Evolutionary conservation across 108 stramenopile genomes (phyloP).

Genomic region (Pseudonitzschia multistriata): DNA sequence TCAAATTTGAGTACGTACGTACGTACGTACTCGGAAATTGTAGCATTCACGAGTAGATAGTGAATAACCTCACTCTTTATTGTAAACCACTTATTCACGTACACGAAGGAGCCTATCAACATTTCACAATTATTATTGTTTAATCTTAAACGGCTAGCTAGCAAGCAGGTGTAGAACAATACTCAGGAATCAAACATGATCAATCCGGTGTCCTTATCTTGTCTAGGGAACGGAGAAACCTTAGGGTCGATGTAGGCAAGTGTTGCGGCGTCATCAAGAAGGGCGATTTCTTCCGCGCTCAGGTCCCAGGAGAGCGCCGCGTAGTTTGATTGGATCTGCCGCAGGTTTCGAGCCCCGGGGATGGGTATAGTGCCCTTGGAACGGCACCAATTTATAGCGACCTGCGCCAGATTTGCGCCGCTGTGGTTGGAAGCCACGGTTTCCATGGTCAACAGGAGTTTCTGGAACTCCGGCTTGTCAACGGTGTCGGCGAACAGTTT

Average conservation of each 20-base stretch:
- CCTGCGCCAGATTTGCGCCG: conserved; percentile 40
- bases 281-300: conserved; percentile 40
- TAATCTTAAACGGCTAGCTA: too few relatives aligned
- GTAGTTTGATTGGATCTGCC: conserved; percentile 57
- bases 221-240: conserved; percentile 50
- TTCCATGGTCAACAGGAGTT: conserved; percentile 43
- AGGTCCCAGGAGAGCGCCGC: conserved; percentile 56
- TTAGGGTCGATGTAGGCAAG: conserved; percentile 46
- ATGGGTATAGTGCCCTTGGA: conserved; percentile 72
- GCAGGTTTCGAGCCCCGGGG: conserved; percentile 60
- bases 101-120: too few relatives aligned
- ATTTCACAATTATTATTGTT: too few relatives aligned
- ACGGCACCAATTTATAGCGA: conserved; percentile 69
- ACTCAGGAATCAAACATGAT: conserved; percentile 75
- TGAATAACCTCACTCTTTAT: too few relatives aligned
- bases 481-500: conserved; percentile 44
- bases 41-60: too few relatives aligned
- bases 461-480: conserved; percentile 37
- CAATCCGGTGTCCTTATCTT: conserved; percentile 56
- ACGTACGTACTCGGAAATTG: too few relatives aligned
- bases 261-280: conserved; percentile 47
- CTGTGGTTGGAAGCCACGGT: conserved; percentile 40
- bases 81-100: too few relatives aligned
- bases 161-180: too few relatives aligned
- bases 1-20: too few relatives aligned